Conservation (phyloP, 805 yeast species). For the Wickerhamiella spandovensis region DNA sequence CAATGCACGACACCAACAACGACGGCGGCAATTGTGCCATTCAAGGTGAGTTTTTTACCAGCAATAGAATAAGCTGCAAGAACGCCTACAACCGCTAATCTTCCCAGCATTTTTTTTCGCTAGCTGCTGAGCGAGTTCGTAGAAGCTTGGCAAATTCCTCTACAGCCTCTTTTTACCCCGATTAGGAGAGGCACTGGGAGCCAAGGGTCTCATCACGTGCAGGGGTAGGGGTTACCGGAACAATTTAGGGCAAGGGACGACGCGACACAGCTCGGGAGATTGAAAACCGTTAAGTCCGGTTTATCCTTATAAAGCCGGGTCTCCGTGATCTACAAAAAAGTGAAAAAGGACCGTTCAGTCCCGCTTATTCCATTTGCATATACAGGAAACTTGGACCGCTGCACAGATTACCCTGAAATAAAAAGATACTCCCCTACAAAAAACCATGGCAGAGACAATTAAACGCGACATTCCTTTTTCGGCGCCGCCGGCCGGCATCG, state of each 20-base stretch:
- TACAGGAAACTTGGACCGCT: not conserved
- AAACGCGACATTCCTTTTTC: slow-evolving; percentile 36
- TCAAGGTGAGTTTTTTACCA: slow-evolving; percentile 10
- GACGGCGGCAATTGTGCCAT: slow-evolving; percentile 17
- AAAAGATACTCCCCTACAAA: not conserved
- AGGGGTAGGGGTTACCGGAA: not conserved
- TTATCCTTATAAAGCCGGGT: not conserved
- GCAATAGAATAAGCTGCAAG: not conserved
- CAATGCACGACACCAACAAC: slow-evolving; percentile 23
- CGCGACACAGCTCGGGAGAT: not conserved
- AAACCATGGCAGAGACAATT: not conserved
- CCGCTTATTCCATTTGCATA: not conserved
- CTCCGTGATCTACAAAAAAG: not conserved
- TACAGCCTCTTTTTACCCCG: too few relatives aligned
- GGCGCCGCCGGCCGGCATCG: slow-evolving; percentile 36
- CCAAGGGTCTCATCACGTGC: not conserved
- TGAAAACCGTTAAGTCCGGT: not conserved
- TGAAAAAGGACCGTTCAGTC: not conserved
- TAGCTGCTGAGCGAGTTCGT: not conserved
- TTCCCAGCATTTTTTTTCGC: not conserved
- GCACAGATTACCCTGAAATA: not conserved
- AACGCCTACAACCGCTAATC: not conserved
- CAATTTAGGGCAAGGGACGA: not conserved
- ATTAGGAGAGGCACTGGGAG: too few relatives aligned
- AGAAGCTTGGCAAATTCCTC: too few relatives aligned